A percentile compares a stretch with the other conserved stretches of the same genome.
These are phyloP conservation scores for Gnaphalium uliginosum DNA, from an alignment of 129 eudicot genomes.

Conservation along the genomic window DNA sequence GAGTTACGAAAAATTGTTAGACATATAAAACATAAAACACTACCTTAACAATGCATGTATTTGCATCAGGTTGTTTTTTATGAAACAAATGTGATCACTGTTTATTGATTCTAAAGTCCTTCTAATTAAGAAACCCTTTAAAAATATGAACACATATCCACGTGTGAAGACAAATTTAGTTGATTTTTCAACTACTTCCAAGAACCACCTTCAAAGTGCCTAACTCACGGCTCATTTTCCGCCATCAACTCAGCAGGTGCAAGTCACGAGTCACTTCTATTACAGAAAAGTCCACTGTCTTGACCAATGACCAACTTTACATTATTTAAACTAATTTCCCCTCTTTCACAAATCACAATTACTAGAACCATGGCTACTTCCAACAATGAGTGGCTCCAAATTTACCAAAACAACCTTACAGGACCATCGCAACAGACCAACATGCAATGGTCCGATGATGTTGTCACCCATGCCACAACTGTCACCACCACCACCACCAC, in stretches of 20 bases:
- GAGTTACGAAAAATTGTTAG: too few relatives aligned
- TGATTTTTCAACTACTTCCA: slow-evolving; percentile 34
- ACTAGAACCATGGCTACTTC: slow-evolving; percentile 35
- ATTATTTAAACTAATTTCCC: slow-evolving; percentile 25
- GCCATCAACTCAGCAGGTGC: slow-evolving; percentile 41
- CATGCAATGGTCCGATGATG: slow-evolving; percentile 16
- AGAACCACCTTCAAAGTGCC: slow-evolving; percentile 30
- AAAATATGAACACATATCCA: not conserved
- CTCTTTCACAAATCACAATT: slow-evolving; percentile 26
- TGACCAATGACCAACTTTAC: slow-evolving; percentile 35
- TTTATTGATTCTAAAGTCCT: too few relatives aligned
- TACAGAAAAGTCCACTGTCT: slow-evolving; percentile 17
- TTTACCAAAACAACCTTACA: slow-evolving; percentile 35
- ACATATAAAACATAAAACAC: too few relatives aligned
- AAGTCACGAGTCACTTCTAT: slow-evolving; percentile 27
- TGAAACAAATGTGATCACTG: too few relatives aligned
- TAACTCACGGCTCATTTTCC: slow-evolving; percentile 29
- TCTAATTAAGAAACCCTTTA: not conserved
- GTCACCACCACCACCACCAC: slow-evolving; percentile 20
- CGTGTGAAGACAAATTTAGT: slow-evolving; percentile 23
- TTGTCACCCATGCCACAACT: slow-evolving; percentile 11
- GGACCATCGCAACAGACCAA: slow-evolving; percentile 17
- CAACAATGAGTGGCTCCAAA: slow-evolving; percentile 39
- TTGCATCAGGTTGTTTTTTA: too few relatives aligned
- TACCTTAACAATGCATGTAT: too few relatives aligned